Evolutionary conservation across 1,139 yeast genomes (phyloP), one percentile per base, ranked within the genome.

Genomic region (Zygosaccharomyces pseudobailii): DNA sequence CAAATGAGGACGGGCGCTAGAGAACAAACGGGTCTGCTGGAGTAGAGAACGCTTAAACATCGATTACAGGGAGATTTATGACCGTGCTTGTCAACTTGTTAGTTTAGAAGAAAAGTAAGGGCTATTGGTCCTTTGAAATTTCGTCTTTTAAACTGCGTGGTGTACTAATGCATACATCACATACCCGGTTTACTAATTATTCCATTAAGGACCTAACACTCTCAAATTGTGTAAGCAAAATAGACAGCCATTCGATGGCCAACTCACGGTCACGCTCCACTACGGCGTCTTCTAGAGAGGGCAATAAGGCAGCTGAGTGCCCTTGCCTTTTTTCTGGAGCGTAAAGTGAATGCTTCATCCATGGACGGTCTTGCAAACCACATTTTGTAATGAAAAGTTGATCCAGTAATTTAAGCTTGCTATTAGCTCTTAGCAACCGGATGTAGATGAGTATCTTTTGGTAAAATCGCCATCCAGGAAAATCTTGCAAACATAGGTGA

Each of bases 401-500:
- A 49, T 83, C 87, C 36, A 83, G 55, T 30, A 73, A 73, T 30
- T 76, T 71, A 30, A 83, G 66, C 55, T 76, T 79, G 45, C 71
- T 71, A 56, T 83, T 83, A 8, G 79, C 69, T 22, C 76, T 65
- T 51, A 81, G 78, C 52, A 83, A 72, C 48, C 76, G 76, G 13
- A 84, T 76, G 51, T 80, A 82, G 10, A 81, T 71, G 43, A 70
- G 74, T 31, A 85, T 58, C 60, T 86, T 86, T 52, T 73, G 75
- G 56, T 72, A 74, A 48, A 75, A 69, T 54, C 72, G 71, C 68
- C 82, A 85, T 87, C 92, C 83, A 0, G 95, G 87, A 55, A 77
- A 82, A 57, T 84, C 95, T 40, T 73, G 69, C 1, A 71, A 66
- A 43, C 83, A 74, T 23, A 74, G 71, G 1, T 65, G 65, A 54